A percentile compares a stretch with the other conserved stretches of the same genome.
phyloP scores from a whole-genome alignment of 345 rosid genomes.

The Atalantia buxifolia region DNA sequence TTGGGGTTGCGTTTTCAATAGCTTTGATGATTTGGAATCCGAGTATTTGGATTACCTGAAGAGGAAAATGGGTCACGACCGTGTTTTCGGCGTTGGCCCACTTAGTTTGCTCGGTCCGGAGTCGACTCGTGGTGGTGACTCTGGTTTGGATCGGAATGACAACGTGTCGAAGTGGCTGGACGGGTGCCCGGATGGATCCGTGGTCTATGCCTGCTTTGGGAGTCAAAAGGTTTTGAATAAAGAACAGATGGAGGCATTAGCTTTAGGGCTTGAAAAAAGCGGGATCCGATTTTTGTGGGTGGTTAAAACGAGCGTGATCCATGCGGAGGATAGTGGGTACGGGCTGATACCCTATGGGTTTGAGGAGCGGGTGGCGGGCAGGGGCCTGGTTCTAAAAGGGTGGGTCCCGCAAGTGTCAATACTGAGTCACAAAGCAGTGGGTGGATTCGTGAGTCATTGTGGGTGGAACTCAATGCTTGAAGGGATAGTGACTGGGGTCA shows the following conservation, averaged over 20 bases:
- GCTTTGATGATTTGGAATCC: conserved; percentile 43
- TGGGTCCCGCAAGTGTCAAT: conserved; percentile 43
- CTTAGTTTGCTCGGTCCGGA: conserved; percentile 42
- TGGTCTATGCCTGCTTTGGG: conserved; percentile 62
- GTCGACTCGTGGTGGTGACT: neutral
- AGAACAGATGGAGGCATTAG: conserved; percentile 51
- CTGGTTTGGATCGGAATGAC: neutral
- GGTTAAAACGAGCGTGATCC: conserved; percentile 31
- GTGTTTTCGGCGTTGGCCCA: conserved; percentile 60
- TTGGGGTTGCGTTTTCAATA: conserved; percentile 45
- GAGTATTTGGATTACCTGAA: conserved; percentile 34
- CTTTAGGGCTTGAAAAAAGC: conserved; percentile 51
- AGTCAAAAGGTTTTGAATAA: conserved; percentile 43
- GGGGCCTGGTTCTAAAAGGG: conserved; percentile 30
- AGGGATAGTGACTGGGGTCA: conserved; percentile 40
- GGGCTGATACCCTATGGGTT: conserved; percentile 31
- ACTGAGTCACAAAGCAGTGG: conserved; percentile 29
- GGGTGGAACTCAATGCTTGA: conserved; percentile 49
- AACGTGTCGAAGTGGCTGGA: conserved; percentile 48
- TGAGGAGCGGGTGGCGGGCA: conserved; percentile 21
- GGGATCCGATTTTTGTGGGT: conserved; percentile 58
- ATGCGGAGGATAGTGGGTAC: conserved; percentile 8
- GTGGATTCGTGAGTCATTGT: conserved; percentile 42
- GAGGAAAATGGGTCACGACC: conserved; percentile 35
- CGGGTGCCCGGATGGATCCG: conserved; percentile 46